phyloP scores from a whole-genome alignment of 1,284 basidiomycete genomes.

The Chalciporus sp. region DNA sequence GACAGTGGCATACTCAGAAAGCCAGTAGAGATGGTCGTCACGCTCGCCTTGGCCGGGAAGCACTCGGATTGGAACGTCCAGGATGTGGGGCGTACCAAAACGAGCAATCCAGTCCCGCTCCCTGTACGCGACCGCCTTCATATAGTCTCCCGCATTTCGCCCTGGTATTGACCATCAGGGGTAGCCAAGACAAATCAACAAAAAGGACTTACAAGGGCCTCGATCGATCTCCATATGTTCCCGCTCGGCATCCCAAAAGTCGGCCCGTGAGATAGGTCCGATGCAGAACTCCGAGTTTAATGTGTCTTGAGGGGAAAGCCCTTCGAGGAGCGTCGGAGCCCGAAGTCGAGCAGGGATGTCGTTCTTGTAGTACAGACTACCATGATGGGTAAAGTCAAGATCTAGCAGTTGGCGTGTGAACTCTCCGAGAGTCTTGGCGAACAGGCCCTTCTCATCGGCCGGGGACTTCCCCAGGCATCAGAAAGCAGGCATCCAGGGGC shows the following conservation, averaged over 20 bases:
- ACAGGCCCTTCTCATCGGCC: conserved; percentile 9
- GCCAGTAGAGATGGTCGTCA: conserved; percentile 1
- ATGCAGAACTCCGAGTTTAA: conserved; percentile 27
- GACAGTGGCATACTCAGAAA: neutral
- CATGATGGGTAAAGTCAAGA: conserved; percentile 17
- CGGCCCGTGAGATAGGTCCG: conserved; percentile 31
- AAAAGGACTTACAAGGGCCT: conserved; percentile 4
- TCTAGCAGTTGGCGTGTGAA: conserved; percentile 16
- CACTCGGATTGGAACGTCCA: neutral
- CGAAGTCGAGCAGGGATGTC: conserved; percentile 18
- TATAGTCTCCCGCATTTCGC: conserved; percentile 3
- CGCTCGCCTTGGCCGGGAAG: neutral
- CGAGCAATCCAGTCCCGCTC: conserved; percentile 1
- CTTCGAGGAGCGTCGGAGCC: conserved; percentile 15
- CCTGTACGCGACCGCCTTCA: conserved; percentile 3
- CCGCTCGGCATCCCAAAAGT: conserved; percentile 30
- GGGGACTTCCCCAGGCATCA: conserved; percentile 13
- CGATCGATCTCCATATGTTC: conserved; percentile 20
- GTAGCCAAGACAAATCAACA: too few relatives aligned
- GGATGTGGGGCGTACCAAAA: neutral
- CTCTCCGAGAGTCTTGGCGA: conserved; percentile 9
- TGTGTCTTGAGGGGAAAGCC: conserved; percentile 7
- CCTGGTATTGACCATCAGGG: neutral
- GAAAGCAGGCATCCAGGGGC: conserved; percentile 20
- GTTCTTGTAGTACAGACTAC: conserved; percentile 24